phyloP scores from a whole-genome alignment of 2,329 filamentous ascomycete species.

The Fusarium torreyae region DNA sequence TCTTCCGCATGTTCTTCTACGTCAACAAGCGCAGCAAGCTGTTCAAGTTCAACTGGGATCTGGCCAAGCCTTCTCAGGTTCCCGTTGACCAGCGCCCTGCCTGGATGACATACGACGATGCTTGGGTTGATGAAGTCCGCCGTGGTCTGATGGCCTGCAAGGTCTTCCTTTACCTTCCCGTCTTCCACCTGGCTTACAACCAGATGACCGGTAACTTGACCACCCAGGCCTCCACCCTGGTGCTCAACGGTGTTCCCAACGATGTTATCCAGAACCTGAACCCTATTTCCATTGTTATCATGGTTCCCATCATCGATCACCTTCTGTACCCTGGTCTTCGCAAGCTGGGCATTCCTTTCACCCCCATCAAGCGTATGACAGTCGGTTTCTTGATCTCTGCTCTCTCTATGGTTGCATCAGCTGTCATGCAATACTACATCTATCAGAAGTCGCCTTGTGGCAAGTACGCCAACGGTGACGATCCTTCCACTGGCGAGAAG shows the following conservation, averaged over 20 bases:
- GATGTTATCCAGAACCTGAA: conserved; percentile 84
- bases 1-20: conserved; percentile 71
- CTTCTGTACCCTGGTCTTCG: conserved; percentile 79
- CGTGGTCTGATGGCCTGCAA: conserved; percentile 79
- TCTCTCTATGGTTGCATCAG: conserved; percentile 71
- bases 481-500: conserved; percentile 38
- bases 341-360: conserved; percentile 75
- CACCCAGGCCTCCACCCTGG: conserved; percentile 77
- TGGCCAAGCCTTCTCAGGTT: conserved; percentile 77
- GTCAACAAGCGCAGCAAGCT: conserved; percentile 76
- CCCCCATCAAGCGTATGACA: conserved; percentile 82
- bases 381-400: conserved; percentile 77
- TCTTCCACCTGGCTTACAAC: conserved; percentile 73
- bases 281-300: conserved; percentile 81
- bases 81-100: conserved; percentile 68
- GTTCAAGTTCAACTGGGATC: conserved; percentile 77
- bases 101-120: conserved; percentile 89
- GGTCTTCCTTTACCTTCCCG: conserved; percentile 80
- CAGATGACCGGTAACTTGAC: conserved; percentile 74
- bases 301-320: conserved; percentile 79
- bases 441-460: conserved; percentile 76
- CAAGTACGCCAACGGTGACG: conserved; percentile 61
- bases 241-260: conserved; percentile 80
- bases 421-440: conserved; percentile 73
- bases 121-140: conserved; percentile 84